These are phyloP conservation scores for Penicilliopsis zonata DNA, from an alignment of 495 filamentous ascomycete genomes.

Conservation along the genomic window DNA sequence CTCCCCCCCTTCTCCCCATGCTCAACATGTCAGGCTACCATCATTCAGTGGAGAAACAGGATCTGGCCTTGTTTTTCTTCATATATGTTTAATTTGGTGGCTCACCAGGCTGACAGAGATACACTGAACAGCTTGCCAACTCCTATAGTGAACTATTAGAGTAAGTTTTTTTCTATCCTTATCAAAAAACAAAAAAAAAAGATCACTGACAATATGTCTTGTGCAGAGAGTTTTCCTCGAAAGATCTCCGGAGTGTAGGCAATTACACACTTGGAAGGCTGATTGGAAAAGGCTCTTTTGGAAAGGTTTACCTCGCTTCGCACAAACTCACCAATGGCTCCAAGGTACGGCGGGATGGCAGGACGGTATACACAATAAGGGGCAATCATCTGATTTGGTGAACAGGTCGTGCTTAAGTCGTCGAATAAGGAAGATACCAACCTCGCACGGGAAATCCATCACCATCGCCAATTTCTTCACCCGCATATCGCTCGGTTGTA, in stretches of 20 bases:
- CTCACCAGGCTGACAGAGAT: slow-evolving; percentile 15
- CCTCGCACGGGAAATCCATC: slow-evolving; percentile 92
- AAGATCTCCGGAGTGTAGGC: slow-evolving; percentile 80
- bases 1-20: too few relatives aligned
- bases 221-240: slow-evolving; percentile 82
- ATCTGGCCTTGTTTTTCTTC: neutral
- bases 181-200: neutral
- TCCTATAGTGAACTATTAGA: slow-evolving; percentile 93
- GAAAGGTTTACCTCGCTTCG: slow-evolving; percentile 91
- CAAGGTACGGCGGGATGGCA: slow-evolving; percentile 51
- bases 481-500: slow-evolving; percentile 95
- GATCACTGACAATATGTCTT: slow-evolving; percentile 3
- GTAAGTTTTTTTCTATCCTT: slow-evolving; percentile 40
- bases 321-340: slow-evolving; percentile 98
- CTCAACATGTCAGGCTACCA: too few relatives aligned
- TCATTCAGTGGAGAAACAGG: too few relatives aligned
- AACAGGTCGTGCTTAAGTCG: slow-evolving; percentile 90
- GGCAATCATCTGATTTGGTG: neutral
- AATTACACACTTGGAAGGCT: slow-evolving; percentile 87
- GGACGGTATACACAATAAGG: neutral
- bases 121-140: slow-evolving; percentile 65
- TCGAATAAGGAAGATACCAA: slow-evolving; percentile 93
- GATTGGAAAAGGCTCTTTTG: slow-evolving; percentile 95
- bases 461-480: slow-evolving; percentile 95
- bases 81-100: neutral